Percentiles rank a stretch among this genome's conserved stretches.
phyloP scores from a whole-genome alignment of 192 early-diverging fungal genomes.

The Thamnidium elegans region DNA sequence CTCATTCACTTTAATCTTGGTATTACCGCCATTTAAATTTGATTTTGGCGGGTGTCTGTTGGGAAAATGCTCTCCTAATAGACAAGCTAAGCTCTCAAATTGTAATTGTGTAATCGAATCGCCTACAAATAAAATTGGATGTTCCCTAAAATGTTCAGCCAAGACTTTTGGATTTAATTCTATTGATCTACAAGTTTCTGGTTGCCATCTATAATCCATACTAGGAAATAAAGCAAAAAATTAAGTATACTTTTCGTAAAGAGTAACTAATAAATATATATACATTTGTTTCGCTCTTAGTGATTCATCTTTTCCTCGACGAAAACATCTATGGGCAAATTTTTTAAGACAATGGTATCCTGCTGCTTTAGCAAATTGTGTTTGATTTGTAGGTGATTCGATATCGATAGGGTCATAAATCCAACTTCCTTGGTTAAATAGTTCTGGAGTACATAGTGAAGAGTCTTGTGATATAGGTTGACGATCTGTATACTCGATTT shows the following conservation, averaged over 20 bases:
- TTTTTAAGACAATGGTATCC: conserved; percentile 20
- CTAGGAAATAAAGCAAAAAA: background rate
- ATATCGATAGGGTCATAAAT: conserved; percentile 12
- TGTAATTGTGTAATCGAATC: conserved; percentile 37
- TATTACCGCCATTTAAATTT: conserved; percentile 8
- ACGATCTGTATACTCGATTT: no score
- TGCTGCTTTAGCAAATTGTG: conserved; percentile 1
- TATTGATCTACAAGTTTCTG: conserved; percentile 20
- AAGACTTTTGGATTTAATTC: conserved; percentile 17
- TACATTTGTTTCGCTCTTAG: conserved; percentile 27
- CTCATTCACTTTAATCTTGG: conserved; percentile 9
- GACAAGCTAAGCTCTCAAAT: conserved; percentile 29
- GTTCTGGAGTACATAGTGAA: conserved; percentile 21
- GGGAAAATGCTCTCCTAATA: conserved; percentile 23
- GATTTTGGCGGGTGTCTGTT: background rate
- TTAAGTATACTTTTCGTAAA: no score
- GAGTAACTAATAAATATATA: no score
- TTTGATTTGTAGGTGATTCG: background rate
- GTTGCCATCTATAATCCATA: conserved; percentile 33
- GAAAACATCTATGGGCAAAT: conserved; percentile 32
- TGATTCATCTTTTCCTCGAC: conserved; percentile 15
- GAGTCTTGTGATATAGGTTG: no score
- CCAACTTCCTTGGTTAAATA: conserved; percentile 31
- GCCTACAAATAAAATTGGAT: conserved; percentile 34
- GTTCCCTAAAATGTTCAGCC: conserved; percentile 23